Evolutionary conservation across 805 yeast species (phyloP), one percentile per base, ranked within the genome.

Genomic region (Nakazawaea holstii): DNA sequence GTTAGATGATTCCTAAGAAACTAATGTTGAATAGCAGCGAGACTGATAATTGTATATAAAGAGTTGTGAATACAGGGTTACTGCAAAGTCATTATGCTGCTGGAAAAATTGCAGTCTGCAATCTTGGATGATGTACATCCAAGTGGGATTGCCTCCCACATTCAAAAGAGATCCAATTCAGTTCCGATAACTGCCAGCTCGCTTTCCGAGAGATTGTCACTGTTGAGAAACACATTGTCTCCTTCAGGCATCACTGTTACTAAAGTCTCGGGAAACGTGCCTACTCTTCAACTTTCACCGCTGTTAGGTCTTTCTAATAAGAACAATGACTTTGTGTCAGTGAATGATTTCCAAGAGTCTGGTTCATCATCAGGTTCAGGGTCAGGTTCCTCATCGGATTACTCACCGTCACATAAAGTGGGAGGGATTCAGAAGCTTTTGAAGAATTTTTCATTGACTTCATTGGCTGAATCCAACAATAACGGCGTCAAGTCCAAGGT

Each of bases 111-210:
- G 9, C 30, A 10, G 14, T n/a, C 30, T 11, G 7, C 17, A 26
- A n/a, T n/a, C 26, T 24, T 38, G 26, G 41, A 38, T n/a, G 30
- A 38, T 24, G 39, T 17, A 35, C 37, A 36, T 5, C 17, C 37
- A 14, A 5, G 10, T 36, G 9, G 11, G 10, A 36, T 10, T 17
- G 39, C 24, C 24, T 20, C 24, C 24, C 24, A 20, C 24, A 20
- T 31, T 6, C 48, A 39, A 30, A 31, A 28, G 14, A 31, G 48
- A 28, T 46, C 49, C 32, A 46, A 46, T 20, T 46, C 49, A 13
- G 41, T 30, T 8, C 49, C 49, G 2, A 46, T 46, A 29, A 35
- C 37, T 6, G n/a, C 41, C 10, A 29, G 6, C 17, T 28, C 41
- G 5, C 24, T 46, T 5, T 46, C 49, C 6, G 49, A 29, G 14